Conservation (phyloP, 805 yeast genomes). For the Isabelozyma gotoi region DNA sequence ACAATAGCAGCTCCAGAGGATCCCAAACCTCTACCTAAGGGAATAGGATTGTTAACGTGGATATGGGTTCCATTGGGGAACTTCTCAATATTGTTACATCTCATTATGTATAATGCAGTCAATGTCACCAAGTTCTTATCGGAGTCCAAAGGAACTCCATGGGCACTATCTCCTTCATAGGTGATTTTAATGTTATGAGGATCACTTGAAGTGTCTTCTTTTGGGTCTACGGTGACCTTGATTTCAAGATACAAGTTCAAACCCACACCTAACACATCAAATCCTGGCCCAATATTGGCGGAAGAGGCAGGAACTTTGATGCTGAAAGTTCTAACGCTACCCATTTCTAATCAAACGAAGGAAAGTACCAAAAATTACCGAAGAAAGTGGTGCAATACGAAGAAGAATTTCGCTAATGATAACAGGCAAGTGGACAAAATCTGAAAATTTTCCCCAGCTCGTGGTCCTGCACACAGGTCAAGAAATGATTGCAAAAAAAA, state of each 20-base stretch:
- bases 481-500: too few relatives aligned
- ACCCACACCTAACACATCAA: constrained; percentile 94
- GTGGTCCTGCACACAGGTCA: too few relatives aligned
- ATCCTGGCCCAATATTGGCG: constrained; percentile 98
- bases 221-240: constrained; percentile 61
- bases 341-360: constrained; percentile 23
- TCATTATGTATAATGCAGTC: constrained; percentile 86
- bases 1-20: constrained; percentile 98
- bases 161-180: constrained; percentile 82
- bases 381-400: neutral
- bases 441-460: neutral
- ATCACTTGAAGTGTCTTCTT: constrained; percentile 48
- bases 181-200: constrained; percentile 67
- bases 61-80: constrained; percentile 86
- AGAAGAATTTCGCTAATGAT: neutral
- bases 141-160: constrained; percentile 71
- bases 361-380: neutral
- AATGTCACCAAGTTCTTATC: constrained; percentile 86
- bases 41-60: constrained; percentile 86
- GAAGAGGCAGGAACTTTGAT: constrained; percentile 92
- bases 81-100: constrained; percentile 71
- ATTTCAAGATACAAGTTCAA: constrained; percentile 72
- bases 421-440: neutral
- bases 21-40: constrained; percentile 95
- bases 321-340: constrained; percentile 50